Percentiles rank a stretch among this genome's conserved stretches.
phyloP scores from a whole-genome alignment of 805 yeast species.

The Barnettozyma salicaria region DNA sequence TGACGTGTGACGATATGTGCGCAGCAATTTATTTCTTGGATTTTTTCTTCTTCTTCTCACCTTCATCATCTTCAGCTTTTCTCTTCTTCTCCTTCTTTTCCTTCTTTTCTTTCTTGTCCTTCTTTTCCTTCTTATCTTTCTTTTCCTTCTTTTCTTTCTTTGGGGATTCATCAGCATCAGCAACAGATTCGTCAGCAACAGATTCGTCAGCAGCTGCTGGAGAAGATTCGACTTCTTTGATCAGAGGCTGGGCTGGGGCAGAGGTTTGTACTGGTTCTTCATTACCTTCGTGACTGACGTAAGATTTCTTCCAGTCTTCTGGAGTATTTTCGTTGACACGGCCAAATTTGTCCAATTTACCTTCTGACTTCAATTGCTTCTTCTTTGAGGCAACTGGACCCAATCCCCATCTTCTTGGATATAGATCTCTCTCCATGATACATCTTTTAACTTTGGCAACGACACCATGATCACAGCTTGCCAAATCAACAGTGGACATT shows the following conservation, averaged over 20 bases:
- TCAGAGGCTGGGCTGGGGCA: constrained; percentile 41
- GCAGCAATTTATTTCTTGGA: constrained; percentile 32
- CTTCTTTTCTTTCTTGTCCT: constrained; percentile 54
- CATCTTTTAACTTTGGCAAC: constrained; percentile 99
- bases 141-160: constrained; percentile 38
- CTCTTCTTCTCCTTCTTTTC: constrained; percentile 54
- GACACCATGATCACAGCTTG: constrained; percentile 96
- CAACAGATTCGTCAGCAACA: constrained; percentile 26
- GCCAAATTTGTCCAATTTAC: constrained; percentile 94
- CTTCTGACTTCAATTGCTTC: constrained; percentile 96
- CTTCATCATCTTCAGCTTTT: constrained; percentile 46
- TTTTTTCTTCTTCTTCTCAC: constrained; percentile 45
- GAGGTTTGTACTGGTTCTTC: constrained; percentile 40
- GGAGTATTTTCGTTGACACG: constrained; percentile 93
- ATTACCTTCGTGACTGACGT: constrained; percentile 64
- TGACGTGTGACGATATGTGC: not conserved
- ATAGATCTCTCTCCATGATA: constrained; percentile 98
- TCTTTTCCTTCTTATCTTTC: constrained; percentile 50
- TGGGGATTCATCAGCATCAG: constrained; percentile 26
- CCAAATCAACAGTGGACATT: constrained; percentile 96
- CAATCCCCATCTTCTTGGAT: constrained; percentile 99
- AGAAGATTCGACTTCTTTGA: constrained; percentile 35
- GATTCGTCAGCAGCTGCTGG: constrained; percentile 23
- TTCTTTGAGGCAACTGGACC: constrained; percentile 98
- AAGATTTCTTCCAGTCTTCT: constrained; percentile 80